A percentile compares a stretch with the other conserved stretches of the same genome.
These are phyloP conservation scores for Epichloe amarillans DNA, from an alignment of 2,329 filamentous ascomycete genomes.

Conservation along the genomic window DNA sequence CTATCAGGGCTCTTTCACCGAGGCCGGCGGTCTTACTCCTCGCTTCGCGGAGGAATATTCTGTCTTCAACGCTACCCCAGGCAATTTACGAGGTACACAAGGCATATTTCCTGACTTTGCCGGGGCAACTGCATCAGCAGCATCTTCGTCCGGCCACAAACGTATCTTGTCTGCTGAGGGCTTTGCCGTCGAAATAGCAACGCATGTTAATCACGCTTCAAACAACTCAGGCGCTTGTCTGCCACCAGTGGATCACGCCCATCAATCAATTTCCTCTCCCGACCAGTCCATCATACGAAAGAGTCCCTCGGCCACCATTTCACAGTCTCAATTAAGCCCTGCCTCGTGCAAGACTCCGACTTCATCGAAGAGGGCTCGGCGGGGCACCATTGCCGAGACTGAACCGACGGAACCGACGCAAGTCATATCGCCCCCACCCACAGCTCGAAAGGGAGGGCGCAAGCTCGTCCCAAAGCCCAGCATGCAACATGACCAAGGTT, in stretches of 20 bases:
- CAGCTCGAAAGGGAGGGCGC: slow-evolving; percentile 39
- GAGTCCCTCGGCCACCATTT: slow-evolving; percentile 16
- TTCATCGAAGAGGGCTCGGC: slow-evolving; percentile 31
- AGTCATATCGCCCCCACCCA: slow-evolving; percentile 47
- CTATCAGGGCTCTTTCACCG: slow-evolving; percentile 32
- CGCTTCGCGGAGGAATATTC: slow-evolving; percentile 52
- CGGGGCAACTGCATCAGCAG: slow-evolving; percentile 22
- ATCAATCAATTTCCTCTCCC: slow-evolving; percentile 45
- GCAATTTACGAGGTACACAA: slow-evolving; percentile 36
- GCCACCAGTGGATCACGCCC: slow-evolving; percentile 46
- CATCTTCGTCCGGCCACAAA: slow-evolving; percentile 27
- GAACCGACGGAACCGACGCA: slow-evolving; percentile 27
- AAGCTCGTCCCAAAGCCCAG: slow-evolving; percentile 40
- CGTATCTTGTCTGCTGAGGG: slow-evolving; percentile 37
- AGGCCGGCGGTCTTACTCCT: slow-evolving; percentile 43
- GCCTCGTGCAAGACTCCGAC: slow-evolving; percentile 11
- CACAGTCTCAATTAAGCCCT: slow-evolving; percentile 15
- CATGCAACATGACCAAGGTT: slow-evolving; percentile 47
- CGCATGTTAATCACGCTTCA: slow-evolving; percentile 51
- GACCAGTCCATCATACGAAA: slow-evolving; percentile 24
- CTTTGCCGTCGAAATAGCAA: slow-evolving; percentile 36
- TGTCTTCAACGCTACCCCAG: slow-evolving; percentile 51
- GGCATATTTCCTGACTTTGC: slow-evolving; percentile 32
- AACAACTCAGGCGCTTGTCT: slow-evolving; percentile 38
- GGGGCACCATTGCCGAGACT: slow-evolving; percentile 23